These are phyloP conservation scores for Gracilaria gracilis DNA, from an alignment of 23 red algal species.

Conservation along the genomic window DNA sequence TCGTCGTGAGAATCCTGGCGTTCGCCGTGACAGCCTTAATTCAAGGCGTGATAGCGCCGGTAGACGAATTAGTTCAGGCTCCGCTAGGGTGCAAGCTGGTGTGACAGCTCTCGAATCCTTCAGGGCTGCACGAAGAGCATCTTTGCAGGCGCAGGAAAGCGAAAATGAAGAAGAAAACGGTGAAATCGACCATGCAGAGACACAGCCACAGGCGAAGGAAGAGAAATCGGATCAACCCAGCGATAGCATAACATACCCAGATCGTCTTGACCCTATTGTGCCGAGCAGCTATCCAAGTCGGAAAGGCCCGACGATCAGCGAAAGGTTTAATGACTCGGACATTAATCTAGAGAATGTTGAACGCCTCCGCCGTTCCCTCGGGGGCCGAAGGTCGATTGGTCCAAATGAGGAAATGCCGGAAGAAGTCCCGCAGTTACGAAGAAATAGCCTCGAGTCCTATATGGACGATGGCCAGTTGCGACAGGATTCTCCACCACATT, in stretches of 20 bases:
- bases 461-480: conserved; percentile 26
- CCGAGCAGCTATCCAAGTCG: conserved; percentile 8
- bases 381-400: conserved; percentile 25
- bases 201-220: neutral
- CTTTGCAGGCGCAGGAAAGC: conserved; percentile 18
- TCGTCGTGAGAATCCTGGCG: neutral
- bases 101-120: conserved; percentile 52
- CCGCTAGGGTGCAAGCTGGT: conserved; percentile 5
- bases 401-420: conserved; percentile 44
- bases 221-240: neutral
- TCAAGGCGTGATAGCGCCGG: conserved; percentile 11
- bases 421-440: conserved; percentile 18
- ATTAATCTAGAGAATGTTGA: conserved; percentile 51
- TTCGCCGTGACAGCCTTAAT: conserved; percentile 9
- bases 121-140: conserved; percentile 47
- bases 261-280: conserved; percentile 43
- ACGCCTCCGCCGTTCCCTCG: conserved; percentile 34
- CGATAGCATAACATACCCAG: conserved; percentile 11
- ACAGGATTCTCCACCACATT: neutral
- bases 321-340: conserved; percentile 39
- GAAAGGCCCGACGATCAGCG: conserved; percentile 16
- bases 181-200: neutral
- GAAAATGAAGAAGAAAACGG: neutral
- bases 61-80: conserved; percentile 24
- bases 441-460: conserved; percentile 32